phyloP scores from a whole-genome alignment of 306 rosid species.

The Dryas octopetala region DNA sequence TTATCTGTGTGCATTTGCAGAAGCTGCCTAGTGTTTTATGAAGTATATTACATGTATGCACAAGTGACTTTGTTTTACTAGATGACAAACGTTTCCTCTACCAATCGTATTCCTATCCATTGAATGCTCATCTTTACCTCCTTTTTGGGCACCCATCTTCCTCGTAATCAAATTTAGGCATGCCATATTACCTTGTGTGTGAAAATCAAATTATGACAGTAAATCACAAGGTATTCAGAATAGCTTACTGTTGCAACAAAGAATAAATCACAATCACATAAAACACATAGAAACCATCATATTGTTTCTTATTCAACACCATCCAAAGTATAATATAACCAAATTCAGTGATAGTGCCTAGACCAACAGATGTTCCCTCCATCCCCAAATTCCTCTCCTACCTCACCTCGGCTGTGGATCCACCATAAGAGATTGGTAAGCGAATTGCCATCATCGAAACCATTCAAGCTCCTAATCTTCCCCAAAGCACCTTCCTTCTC shows the following conservation, averaged over 20 bases:
- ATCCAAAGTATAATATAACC: neutral
- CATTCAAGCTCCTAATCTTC: conserved; percentile 48
- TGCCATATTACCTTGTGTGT: no score
- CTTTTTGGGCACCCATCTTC: neutral
- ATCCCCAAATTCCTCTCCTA: conserved; percentile 9
- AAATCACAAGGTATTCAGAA: neutral
- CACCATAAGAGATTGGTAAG: conserved; percentile 84
- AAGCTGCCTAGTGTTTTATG: neutral
- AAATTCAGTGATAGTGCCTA: conserved; percentile 35
- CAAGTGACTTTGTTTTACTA: no score
- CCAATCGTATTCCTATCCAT: no score
- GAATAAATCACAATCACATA: neutral
- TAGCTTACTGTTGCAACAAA: neutral
- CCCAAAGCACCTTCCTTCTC: conserved; percentile 52
- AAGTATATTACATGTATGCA: neutral
- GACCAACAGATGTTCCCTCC: conserved; percentile 37
- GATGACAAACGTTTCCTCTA: no score
- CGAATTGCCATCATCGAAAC: conserved; percentile 74
- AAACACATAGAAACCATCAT: no score
- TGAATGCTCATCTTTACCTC: neutral
- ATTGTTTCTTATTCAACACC: conserved; percentile 5
- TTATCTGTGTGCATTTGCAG: neutral
- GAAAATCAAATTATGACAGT: neutral
- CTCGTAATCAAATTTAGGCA: no score
- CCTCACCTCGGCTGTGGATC: conserved; percentile 63